phyloP scores from a whole-genome alignment of 164 flowering plant genomes.

The Kingdonia uniflora region DNA sequence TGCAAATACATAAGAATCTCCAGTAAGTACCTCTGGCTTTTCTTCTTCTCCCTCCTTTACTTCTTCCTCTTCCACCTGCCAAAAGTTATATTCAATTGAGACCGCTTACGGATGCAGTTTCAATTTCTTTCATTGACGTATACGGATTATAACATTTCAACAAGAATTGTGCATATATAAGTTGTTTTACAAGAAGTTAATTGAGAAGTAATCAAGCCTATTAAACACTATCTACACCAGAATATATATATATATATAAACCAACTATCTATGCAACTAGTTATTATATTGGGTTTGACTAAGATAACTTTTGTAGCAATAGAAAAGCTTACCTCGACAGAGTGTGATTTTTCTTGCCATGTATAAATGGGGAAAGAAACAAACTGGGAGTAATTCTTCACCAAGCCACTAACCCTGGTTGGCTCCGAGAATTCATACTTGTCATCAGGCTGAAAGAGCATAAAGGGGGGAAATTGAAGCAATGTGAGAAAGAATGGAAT shows the following conservation, averaged over 20 bases:
- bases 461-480: constrained; percentile 1
- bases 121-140: too few relatives aligned
- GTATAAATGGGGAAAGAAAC: constrained; percentile 96
- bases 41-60: constrained; percentile 85
- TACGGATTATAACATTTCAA: too few relatives aligned
- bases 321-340: constrained; percentile 58
- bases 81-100: not conserved
- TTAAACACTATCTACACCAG: too few relatives aligned
- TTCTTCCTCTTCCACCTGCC: constrained; percentile 90
- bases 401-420: constrained; percentile 60
- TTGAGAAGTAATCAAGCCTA: too few relatives aligned
- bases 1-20: not conserved
- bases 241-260: too few relatives aligned
- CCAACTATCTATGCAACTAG: too few relatives aligned
- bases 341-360: constrained; percentile 94
- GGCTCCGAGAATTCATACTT: constrained; percentile 92
- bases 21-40: constrained; percentile 50
- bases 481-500: not conserved
- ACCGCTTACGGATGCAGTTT: not conserved
- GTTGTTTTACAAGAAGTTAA: too few relatives aligned
- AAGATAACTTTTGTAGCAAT: too few relatives aligned
- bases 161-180: too few relatives aligned
- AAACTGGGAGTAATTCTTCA: constrained; percentile 96
- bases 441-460: constrained; percentile 66
- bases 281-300: too few relatives aligned